Evolutionary conservation across 371 early-diverging fungal species (phyloP), one percentile per base, ranked within the genome.

Genomic region (Mortierella sp.): DNA sequence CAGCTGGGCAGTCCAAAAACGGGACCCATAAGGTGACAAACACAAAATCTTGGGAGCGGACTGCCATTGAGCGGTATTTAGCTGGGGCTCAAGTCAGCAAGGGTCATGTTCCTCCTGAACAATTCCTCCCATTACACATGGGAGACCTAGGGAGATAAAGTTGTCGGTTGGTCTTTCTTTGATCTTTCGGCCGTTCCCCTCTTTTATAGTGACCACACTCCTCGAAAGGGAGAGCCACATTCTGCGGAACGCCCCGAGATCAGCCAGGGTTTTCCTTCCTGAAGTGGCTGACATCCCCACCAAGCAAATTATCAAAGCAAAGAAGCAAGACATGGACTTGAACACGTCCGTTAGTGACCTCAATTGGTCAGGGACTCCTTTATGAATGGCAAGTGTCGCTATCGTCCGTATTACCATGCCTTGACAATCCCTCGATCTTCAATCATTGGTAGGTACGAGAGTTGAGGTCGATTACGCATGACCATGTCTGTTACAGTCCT

Each of bases 91-190:
- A 52, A 24, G 41, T 40, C 7, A 2, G 39, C 34, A 54, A 40
- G 34, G 34, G 34, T 34, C 7, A 7, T 34, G 34, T 37, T 44
- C 37, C 45, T 61, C 50, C 51, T 68, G 64, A 68, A 68, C 68
- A 68, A 68, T 60, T 49, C 10, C 55, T 58, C 61, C 61, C 68
- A 57, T 68, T 44, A 61, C 61, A 68, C 62, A 68, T 52, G 62
- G 68, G 68, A 61, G 61, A 61, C 50, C 68, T 68, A 61, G 61
- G 68, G 68, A 68, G 68, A 68, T 68, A 56, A 56, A 68, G 68
- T 68, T 68, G 68, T 68, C 68, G 68, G 53, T 46, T 14, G 68
- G 50, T 61, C 68, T 68, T 68, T 68, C 68, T 46, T 21, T 68
- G 57, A 48, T 40, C 53, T 52, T 57, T 56, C 62, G 61, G 43